Percentiles rank a stretch among this genome's conserved stretches.
phyloP scores from a whole-genome alignment of 75 land plant species.

The Cryptomeria japonica region DNA sequence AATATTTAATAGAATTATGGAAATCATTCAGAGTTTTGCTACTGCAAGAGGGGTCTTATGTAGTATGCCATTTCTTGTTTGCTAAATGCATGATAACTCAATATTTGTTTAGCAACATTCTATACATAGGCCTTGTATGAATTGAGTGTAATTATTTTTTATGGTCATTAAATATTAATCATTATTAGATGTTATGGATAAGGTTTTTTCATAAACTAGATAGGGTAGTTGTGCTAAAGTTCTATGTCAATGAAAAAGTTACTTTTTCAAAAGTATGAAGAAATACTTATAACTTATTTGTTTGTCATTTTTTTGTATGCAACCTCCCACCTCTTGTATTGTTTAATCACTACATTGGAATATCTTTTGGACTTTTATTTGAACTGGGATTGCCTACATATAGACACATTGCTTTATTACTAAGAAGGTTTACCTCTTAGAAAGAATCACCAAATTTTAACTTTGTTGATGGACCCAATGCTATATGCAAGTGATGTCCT shows the following conservation, averaged over 20 bases:
- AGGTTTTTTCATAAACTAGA: background rate
- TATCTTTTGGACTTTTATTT: background rate
- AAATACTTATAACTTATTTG: no score
- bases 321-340: background rate
- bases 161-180: background rate
- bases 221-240: background rate
- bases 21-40: no score
- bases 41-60: no score
- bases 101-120: background rate
- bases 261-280: background rate
- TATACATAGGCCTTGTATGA: background rate
- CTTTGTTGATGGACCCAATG: no score
- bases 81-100: no score
- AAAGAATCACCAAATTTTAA: background rate
- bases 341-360: background rate
- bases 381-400: background rate
- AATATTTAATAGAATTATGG: no score
- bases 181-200: no score
- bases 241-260: background rate
- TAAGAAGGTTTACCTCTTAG: background rate
- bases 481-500: no score
- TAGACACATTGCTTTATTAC: background rate
- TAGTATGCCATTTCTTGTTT: no score
- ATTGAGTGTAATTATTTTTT: background rate
- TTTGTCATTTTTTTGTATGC: background rate